Conservation (phyloP, 1,139 yeast species). For the Pichia sp. region DNA sequence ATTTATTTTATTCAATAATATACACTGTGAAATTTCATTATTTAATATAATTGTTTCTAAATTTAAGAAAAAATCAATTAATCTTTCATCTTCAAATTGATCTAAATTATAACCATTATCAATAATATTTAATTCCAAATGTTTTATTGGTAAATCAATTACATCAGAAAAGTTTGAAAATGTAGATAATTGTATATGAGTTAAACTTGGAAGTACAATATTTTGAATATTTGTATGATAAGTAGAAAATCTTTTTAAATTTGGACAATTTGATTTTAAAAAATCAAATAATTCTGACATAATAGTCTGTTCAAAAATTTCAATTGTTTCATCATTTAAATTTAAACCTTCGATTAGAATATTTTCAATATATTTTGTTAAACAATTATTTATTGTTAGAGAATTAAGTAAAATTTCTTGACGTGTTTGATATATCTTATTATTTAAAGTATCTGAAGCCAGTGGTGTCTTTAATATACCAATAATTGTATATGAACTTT, state of each 20-base stretch:
- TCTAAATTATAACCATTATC: not conserved
- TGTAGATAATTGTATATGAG: slow-evolving; percentile 19
- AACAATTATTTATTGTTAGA: slow-evolving; percentile 22
- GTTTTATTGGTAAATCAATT: not conserved
- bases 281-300: slow-evolving; percentile 14
- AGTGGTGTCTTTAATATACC: slow-evolving; percentile 25
- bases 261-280: slow-evolving; percentile 19
- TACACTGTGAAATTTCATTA: slow-evolving; percentile 33
- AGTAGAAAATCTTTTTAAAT: slow-evolving; percentile 17
- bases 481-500: slow-evolving; percentile 23
- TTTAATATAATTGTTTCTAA: slow-evolving; percentile 18
- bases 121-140: slow-evolving; percentile 3
- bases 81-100: not conserved
- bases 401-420: slow-evolving; percentile 29
- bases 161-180: slow-evolving; percentile 17
- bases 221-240: slow-evolving; percentile 11
- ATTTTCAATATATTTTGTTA: slow-evolving; percentile 21
- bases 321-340: not conserved
- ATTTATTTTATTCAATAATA: slow-evolving; percentile 25
- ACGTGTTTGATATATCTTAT: slow-evolving; percentile 18
- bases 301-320: slow-evolving; percentile 2
- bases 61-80: slow-evolving; percentile 2
- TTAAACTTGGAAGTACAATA: slow-evolving; percentile 11
- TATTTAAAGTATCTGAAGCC: slow-evolving; percentile 18
- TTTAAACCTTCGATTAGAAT: slow-evolving; percentile 16